Conservation (phyloP, 1,284 basidiomycete species). For the Cryptococcus wingfieldii region DNA sequence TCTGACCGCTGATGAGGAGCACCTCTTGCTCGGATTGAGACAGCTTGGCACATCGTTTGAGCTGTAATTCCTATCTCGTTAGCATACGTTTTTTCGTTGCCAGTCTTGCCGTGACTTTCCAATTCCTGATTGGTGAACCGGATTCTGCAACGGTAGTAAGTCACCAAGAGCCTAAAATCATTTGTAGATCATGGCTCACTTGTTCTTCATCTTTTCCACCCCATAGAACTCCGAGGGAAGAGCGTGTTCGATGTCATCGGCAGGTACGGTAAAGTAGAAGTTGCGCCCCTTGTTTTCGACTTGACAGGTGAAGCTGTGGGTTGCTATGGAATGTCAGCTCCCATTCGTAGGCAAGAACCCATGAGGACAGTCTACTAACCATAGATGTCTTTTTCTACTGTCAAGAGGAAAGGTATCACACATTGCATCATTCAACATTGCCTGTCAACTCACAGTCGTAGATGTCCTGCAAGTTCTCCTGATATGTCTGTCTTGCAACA, state of each 20-base stretch:
- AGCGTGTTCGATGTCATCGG: not conserved
- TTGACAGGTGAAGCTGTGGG: not conserved
- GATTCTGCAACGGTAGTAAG: conserved; percentile 10
- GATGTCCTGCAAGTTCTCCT: conserved; percentile 83
- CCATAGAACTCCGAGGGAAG: conserved; percentile 10
- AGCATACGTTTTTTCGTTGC: not conserved
- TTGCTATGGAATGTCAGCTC: not conserved
- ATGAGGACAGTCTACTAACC: not conserved
- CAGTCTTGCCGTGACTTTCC: conserved; percentile 50
- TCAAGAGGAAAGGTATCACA: not conserved
- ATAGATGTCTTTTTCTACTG: conserved; percentile 4
- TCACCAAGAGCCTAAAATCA: not conserved
- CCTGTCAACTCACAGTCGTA: conserved; percentile 12
- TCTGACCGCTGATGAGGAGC: conserved; percentile 73
- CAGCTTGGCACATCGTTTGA: conserved; percentile 32
- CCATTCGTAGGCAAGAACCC: too few relatives aligned
- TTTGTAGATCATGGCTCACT: conserved; percentile 1
- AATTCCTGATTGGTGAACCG: conserved; percentile 74
- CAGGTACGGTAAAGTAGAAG: conserved; percentile 8
- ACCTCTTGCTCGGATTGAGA: conserved; percentile 47
- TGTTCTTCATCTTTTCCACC: conserved; percentile 3
- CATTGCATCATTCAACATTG: not conserved
- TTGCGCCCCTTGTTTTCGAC: not conserved
- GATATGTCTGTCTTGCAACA: conserved; percentile 85
- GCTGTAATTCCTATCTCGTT: conserved; percentile 8